Base-by-base conservation (phyloP, 805 yeast species). In the Starmerella floricola region DNA sequence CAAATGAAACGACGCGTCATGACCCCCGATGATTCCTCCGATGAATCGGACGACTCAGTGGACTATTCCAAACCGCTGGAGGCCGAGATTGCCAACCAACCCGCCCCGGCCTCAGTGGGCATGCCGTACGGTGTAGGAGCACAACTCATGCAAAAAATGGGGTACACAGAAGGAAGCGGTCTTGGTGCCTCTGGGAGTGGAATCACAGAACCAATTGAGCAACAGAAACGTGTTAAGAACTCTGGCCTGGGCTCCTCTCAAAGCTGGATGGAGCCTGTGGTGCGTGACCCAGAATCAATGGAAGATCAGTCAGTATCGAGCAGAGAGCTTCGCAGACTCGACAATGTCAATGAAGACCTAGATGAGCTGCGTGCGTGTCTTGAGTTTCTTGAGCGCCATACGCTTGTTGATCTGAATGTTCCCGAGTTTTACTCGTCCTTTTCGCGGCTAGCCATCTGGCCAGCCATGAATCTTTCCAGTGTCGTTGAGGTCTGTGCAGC, bases 41-140 rank as follows among this genome's bases (percentile, higher is more conserved):
- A 10, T 6, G 31, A 31, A 8, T 34, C 43, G 8, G 44, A 44
- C 29, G 36, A 36, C n/a, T 44, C 44, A 15, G 20, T 36, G 6
- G 44, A 36, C 15, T 13, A 23, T 23, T 23, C 26, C 26, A 10
- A 23, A 10, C n/a, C n/a, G n/a, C n/a, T n/a, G n/a, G n/a, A n/a
- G n/a, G n/a, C 8, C 20, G 30, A 30, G 15, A 8, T 35, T 6
- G 11, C 23, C 13, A 5, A 4, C 26, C n/a, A 6, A 6, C 31
- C n/a, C 17, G 8, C n/a, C n/a, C 17, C 8, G 6, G 8, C 26
- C 10, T 6, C 20, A 31, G 16, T 6, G 24, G 6, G 8, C 18
- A 6, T 13, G 12, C 41, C 48, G 37, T 86, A 87, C 56, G 97
- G 97, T 6, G 74, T 85, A 30, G 97, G 97, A 29, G 94, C 94